phyloP scores from a whole-genome alignment of 805 yeast genomes.

The Brettanomyces custersianus region DNA sequence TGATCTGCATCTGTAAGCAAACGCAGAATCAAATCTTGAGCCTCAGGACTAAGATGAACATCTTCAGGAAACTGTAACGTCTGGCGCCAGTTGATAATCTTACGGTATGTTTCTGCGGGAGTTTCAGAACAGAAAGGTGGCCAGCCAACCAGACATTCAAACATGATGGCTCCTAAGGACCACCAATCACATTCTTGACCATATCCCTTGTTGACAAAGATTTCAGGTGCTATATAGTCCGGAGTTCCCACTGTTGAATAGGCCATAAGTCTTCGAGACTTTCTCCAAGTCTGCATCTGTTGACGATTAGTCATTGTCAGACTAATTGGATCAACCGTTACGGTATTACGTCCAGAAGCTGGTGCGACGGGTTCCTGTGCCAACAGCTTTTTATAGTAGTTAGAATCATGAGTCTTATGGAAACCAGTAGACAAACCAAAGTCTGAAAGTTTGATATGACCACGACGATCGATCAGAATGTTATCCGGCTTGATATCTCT shows the following conservation, averaged over 20 bases:
- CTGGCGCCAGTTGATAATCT: slow-evolving; percentile 87
- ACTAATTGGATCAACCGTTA: slow-evolving; percentile 90
- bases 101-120: slow-evolving; percentile 87
- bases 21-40: slow-evolving; percentile 76
- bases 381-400: slow-evolving; percentile 72
- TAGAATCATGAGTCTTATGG: slow-evolving; percentile 86
- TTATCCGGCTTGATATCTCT: slow-evolving; percentile 98
- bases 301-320: slow-evolving; percentile 91
- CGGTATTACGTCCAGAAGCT: slow-evolving; percentile 37
- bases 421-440: slow-evolving; percentile 85
- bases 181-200: slow-evolving; percentile 99
- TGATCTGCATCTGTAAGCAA: slow-evolving; percentile 70
- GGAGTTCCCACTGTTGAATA: slow-evolving; percentile 96
- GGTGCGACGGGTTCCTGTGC: slow-evolving; percentile 41
- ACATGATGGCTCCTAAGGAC: slow-evolving; percentile 95
- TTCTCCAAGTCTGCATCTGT: slow-evolving; percentile 95
- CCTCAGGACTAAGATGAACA: slow-evolving; percentile 79
- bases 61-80: slow-evolving; percentile 85
- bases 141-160: slow-evolving; percentile 93
- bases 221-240: slow-evolving; percentile 93
- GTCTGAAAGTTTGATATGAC: slow-evolving; percentile 60
- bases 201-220: slow-evolving; percentile 85
- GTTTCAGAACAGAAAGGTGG: slow-evolving; percentile 95
- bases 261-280: slow-evolving; percentile 86
- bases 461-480: slow-evolving; percentile 55